Evolutionary conservation across 1,284 basidiomycete genomes (phyloP), one percentile per base, ranked within the genome.

Genomic region (Rhodotorula sp.): DNA sequence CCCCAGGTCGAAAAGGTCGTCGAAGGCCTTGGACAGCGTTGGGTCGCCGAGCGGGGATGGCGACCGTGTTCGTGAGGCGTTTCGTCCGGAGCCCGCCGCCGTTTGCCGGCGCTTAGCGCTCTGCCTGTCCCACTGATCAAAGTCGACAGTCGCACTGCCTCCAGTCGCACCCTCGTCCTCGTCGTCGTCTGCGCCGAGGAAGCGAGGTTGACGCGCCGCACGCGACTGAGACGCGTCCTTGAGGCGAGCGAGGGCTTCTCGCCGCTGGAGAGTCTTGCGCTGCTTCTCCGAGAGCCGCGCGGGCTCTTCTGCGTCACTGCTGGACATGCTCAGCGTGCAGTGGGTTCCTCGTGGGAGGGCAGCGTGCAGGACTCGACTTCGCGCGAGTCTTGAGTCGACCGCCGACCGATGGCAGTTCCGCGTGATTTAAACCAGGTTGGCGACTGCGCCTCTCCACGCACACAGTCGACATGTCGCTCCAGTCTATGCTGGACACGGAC

Each of bases 11-110:
- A 66, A 69, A 23, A 72, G 66, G 56, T 72, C 73, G 65, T 73
- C 73, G 58, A 67, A 73, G 10, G 70, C 76, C 67, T 71, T 67
- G 16, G 74, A 73, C 52, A 78, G 57, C 46, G 68, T 64, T 64
- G 51, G 65, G 64, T 61, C 65, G n/a, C 34, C 62, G 15, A 18
- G 63, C 23, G 57, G 62, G 23, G 56, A 47, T 21, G 34, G 10
- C n/a, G 60, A 48, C 26, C 16, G 67, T 5, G n/a, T 54, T 54
- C 52, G 26, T 21, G 46, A 10, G 3, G 46, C 15, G 12, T 15
- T 20, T 3, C 23, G 26, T 20, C 43, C 46, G 3, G 49, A 10
- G 20, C 23, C 54, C 26, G 10, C 18, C 54, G 46, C 15, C 3
- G 31, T 31, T 10, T 26, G 23, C 39, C 43, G 46, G 12, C 64